Evolutionary conservation across 176 grass and related monocot genomes (phyloP), one percentile per base, ranked within the genome.

Genomic region (Puya raimondii): DNA sequence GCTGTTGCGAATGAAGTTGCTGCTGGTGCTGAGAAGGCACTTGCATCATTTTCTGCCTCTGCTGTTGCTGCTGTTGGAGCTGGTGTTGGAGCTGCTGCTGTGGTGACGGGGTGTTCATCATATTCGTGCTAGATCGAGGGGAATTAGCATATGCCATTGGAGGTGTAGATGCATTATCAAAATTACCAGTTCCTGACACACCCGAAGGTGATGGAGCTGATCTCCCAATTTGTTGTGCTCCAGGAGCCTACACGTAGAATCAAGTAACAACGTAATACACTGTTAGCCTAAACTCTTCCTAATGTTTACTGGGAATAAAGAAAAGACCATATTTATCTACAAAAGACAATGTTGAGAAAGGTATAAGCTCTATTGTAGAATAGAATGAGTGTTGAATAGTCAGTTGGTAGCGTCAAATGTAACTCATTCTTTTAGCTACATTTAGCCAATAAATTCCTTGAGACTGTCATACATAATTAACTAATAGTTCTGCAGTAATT

Each of bases 71-170:
- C 26, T 84, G 85, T 27, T 26, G 25, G 25, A 26, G 25, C 3
- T 91, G 84, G 8, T 88, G 83, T 18, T 93, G 90, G 25, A 82
- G 78, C 68, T 96, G 92, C 65, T 96, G 93, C 65, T 97, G 94
- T 2, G 94, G 94, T 17, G 89, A 97, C 22, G 82, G 82, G 16
- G 82, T 87, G 77, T 91, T 97, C 82, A 90, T 83, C 71, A 90
- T 90, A 76, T 90, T 92, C 18, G 86, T 78, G 26, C 89, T 53
- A 47, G 94, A 97, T 76, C 94, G 85, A 79, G 94, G 94, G 17
- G 89, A 92, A 83, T 92, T 97, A 18, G 82, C 81, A 81, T 93
- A 89, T 21, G 94, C 74, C 84, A 92, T 86, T n/a, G 94, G 86
- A 80, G 94, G 94, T 50, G 94, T 97, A 5, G 84, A 92, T 56